These are phyloP conservation scores for Talaromyces sp. DNA, from an alignment of 2,329 filamentous ascomycete species.

Conservation along the genomic window DNA sequence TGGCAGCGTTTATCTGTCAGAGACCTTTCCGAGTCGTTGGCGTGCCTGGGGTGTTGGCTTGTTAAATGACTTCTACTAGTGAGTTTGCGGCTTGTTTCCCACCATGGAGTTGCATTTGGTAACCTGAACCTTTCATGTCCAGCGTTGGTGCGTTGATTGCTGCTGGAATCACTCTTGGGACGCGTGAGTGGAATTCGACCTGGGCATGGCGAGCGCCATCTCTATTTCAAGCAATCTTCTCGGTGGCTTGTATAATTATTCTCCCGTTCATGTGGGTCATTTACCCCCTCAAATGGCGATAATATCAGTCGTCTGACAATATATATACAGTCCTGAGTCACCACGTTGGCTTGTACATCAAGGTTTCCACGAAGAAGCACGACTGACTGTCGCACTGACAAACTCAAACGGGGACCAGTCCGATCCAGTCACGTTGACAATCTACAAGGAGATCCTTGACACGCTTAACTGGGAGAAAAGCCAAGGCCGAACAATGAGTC, in stretches of 20 bases:
- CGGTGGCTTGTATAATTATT: conserved; percentile 35
- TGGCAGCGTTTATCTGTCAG: conserved; percentile 44
- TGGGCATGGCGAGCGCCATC: conserved; percentile 45
- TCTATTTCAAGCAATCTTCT: conserved; percentile 36
- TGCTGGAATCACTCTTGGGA: conserved; percentile 43
- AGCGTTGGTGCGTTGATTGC: conserved; percentile 39
- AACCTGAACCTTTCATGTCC: not conserved
- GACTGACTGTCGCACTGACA: conserved; percentile 36
- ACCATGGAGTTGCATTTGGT: not conserved
- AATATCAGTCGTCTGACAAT: not conserved
- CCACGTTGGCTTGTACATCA: conserved; percentile 44
- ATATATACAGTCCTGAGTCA: conserved; percentile 34
- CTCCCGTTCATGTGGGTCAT: conserved; percentile 32
- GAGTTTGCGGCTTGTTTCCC: not conserved
- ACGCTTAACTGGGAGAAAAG: conserved; percentile 43
- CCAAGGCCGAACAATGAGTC: conserved; percentile 29
- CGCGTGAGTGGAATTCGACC: conserved; percentile 36
- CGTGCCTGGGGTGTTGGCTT: conserved; percentile 41
- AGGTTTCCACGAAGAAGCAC: conserved; percentile 38
- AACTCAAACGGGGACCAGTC: conserved; percentile 40
- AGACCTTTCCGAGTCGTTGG: conserved; percentile 43
- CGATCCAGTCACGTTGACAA: conserved; percentile 33
- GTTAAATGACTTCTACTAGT: conserved; percentile 32
- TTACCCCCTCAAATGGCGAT: not conserved
- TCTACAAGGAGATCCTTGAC: conserved; percentile 44